Percentiles rank a stretch among this genome's conserved stretches.
These are phyloP conservation scores for Xerocomus brunneocitrinus DNA, from an alignment of 768 basidiomycete species.

Conservation along the genomic window DNA sequence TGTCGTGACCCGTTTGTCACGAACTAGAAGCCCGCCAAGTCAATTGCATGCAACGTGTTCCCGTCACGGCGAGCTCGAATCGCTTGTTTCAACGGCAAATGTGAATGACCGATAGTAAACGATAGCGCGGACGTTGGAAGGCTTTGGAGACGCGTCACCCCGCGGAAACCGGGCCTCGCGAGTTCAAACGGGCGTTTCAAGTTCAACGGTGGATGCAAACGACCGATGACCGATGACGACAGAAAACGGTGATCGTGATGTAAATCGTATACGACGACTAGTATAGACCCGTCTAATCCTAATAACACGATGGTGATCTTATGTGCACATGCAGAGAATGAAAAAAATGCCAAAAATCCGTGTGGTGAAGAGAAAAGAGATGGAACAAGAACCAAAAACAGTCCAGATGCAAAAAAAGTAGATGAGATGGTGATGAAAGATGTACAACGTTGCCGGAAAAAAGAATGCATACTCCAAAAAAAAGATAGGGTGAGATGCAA, in stretches of 20 bases:
- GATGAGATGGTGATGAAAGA: background rate
- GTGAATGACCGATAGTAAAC: background rate
- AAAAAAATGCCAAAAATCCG: background rate
- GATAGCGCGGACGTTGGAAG: background rate
- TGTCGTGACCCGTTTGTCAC: background rate
- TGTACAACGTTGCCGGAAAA: background rate
- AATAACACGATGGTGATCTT: background rate
- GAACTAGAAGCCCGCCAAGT: background rate
- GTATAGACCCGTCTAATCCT: background rate
- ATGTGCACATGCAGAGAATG: background rate
- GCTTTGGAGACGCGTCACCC: background rate
- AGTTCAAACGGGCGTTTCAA: background rate
- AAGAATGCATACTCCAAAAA: background rate
- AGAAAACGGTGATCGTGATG: background rate
- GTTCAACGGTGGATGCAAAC: background rate
- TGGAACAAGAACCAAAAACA: background rate
- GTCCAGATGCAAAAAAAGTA: background rate
- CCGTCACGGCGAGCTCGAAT: background rate
- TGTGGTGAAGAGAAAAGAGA: background rate
- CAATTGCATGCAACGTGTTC: background rate
- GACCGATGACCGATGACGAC: too few relatives aligned
- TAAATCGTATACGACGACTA: background rate
- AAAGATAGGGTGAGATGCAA: background rate
- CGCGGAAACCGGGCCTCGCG: background rate
- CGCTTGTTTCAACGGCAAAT: background rate